Percentiles rank a stretch among this genome's conserved stretches.
These are phyloP conservation scores for Melocanna baccifera DNA, from an alignment of 176 grass and related monocot species.

Conservation along the genomic window DNA sequence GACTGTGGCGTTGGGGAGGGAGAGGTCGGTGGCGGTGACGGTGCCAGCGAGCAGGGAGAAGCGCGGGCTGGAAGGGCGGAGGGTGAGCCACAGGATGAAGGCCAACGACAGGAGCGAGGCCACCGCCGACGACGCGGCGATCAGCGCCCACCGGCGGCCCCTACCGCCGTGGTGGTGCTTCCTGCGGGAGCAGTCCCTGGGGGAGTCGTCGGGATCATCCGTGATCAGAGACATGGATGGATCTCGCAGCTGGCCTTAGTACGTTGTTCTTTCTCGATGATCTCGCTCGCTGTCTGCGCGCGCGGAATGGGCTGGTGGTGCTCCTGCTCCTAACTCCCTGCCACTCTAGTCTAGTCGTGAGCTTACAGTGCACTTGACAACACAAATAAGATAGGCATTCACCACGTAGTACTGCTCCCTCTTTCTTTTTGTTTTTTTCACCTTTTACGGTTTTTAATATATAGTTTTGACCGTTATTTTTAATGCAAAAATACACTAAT, in stretches of 20 bases:
- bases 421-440: too few species aligned
- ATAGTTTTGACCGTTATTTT: too few species aligned
- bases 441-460: too few species aligned
- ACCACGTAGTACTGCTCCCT: too few species aligned
- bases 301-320: too few species aligned
- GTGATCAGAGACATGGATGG: conserved; percentile 42
- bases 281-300: too few species aligned
- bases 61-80: conserved; percentile 54
- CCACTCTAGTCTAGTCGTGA: too few species aligned
- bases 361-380: too few species aligned
- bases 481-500: too few species aligned
- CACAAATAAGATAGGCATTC: too few species aligned
- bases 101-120: conserved; percentile 37
- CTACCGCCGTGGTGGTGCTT: background rate
- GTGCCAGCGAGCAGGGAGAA: conserved; percentile 61
- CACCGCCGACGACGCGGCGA: conserved; percentile 17
- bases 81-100: conserved; percentile 66
- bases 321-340: too few species aligned
- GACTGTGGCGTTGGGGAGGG: background rate
- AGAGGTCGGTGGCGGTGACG: conserved; percentile 4
- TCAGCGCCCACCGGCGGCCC: background rate
- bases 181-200: conserved; percentile 43
- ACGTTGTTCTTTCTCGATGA: too few species aligned
- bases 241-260: background rate
- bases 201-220: conserved; percentile 36